A percentile compares a stretch with the other conserved stretches of the same genome.
Evolutionary conservation across 345 rosid genomes (phyloP).

Genomic region (Litchi chinensis): DNA sequence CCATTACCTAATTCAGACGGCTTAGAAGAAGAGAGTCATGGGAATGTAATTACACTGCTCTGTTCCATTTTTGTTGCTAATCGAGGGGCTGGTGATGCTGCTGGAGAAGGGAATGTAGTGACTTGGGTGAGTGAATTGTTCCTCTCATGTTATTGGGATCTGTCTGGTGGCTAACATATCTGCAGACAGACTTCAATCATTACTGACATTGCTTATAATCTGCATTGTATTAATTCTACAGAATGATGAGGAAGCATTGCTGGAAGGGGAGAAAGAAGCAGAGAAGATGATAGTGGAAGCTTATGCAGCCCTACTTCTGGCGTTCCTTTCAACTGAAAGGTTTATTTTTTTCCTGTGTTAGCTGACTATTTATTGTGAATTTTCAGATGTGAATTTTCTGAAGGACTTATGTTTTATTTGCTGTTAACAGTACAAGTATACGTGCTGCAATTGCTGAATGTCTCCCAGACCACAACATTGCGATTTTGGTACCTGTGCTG

Average conservation of each 20-base stretch:
- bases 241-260: slow-evolving; percentile 77
- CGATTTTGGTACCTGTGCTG: slow-evolving; percentile 82
- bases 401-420: slow-evolving; percentile 19
- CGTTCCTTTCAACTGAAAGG: slow-evolving; percentile 98
- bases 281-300: slow-evolving; percentile 99
- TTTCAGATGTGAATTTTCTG: not conserved
- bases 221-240: slow-evolving; percentile 27
- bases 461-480: slow-evolving; percentile 71
- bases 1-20: slow-evolving; percentile 54
- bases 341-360: slow-evolving; percentile 23
- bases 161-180: not conserved
- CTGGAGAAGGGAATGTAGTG: slow-evolving; percentile 55
- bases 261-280: slow-evolving; percentile 96
- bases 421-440: slow-evolving; percentile 61
- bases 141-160: not conserved
- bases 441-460: slow-evolving; percentile 74
- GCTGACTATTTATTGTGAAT: not conserved
- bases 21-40: slow-evolving; percentile 43
- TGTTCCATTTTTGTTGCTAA: slow-evolving; percentile 88
- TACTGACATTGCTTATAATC: slow-evolving; percentile 5
- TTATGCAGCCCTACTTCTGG: slow-evolving; percentile 90
- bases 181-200: slow-evolving; percentile 7
- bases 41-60: slow-evolving; percentile 69
- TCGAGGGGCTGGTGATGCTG: slow-evolving; percentile 63
- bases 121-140: slow-evolving; percentile 60